Conservation (phyloP, 2,329 filamentous ascomycete species). For the Colletotrichum sp. region DNA sequence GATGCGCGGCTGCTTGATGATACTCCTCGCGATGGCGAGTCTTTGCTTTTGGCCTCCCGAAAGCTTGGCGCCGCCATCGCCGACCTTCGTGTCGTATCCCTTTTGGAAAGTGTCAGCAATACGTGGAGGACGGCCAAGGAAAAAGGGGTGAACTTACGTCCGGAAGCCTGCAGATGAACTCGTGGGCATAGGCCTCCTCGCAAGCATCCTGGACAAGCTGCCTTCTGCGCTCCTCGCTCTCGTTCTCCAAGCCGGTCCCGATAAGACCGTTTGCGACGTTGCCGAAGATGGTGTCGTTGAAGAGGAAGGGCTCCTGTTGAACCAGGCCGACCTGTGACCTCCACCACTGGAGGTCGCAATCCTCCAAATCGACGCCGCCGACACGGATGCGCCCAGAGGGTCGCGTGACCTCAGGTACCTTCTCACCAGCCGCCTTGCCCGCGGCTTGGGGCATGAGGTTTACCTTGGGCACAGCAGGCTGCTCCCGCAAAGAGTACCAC, state of each 20-base stretch:
- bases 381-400: constrained; percentile 17
- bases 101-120: not conserved
- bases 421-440: not conserved
- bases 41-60: constrained; percentile 69
- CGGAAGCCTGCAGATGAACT: constrained; percentile 57
- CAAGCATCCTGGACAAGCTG: constrained; percentile 52
- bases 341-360: constrained; percentile 42
- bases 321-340: constrained; percentile 54
- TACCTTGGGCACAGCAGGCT: constrained; percentile 6
- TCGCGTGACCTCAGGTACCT: not conserved
- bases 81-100: constrained; percentile 62
- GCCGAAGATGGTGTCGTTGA: constrained; percentile 55
- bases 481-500: constrained; percentile 37
- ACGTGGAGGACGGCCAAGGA: accelerated
- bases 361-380: constrained; percentile 22
- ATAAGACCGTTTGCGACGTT: constrained; percentile 54
- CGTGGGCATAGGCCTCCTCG: constrained; percentile 55
- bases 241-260: constrained; percentile 39
- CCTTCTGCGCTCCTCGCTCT: constrained; percentile 42
- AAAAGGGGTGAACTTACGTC: constrained; percentile 26
- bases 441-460: not conserved
- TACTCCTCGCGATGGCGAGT: constrained; percentile 66
- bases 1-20: constrained; percentile 65
- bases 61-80: constrained; percentile 63
- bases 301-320: constrained; percentile 61